phyloP scores from a whole-genome alignment of 2,329 filamentous ascomycete species.

The Aspergillus sergii region DNA sequence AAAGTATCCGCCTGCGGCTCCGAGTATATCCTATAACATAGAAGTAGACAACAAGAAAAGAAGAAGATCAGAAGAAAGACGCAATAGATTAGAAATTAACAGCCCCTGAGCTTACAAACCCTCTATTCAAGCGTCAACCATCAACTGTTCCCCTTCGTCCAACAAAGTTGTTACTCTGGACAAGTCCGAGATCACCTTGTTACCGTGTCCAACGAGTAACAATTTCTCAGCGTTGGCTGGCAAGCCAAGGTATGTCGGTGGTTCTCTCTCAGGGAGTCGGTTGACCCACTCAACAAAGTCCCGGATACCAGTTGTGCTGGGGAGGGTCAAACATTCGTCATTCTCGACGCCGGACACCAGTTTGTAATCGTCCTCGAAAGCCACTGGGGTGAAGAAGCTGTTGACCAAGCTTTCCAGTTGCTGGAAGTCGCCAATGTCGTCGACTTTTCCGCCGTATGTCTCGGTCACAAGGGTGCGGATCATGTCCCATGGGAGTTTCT shows the following conservation, averaged over 20 bases:
- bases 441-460: constrained; percentile 97
- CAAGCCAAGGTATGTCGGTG: constrained; percentile 89
- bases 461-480: constrained; percentile 86
- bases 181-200: constrained; percentile 80
- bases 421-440: constrained; percentile 81
- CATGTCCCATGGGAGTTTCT: constrained; percentile 96
- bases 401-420: constrained; percentile 73
- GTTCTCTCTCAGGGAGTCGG: constrained; percentile 87
- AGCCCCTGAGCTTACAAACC: constrained; percentile 7
- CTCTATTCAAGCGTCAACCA: constrained; percentile 61
- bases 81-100: constrained; percentile 6
- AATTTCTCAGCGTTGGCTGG: constrained; percentile 97
- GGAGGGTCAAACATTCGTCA: constrained; percentile 69
- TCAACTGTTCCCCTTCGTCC: constrained; percentile 90
- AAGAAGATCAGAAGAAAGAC: constrained; percentile 8
- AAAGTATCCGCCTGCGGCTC: constrained; percentile 9
- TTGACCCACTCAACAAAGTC: constrained; percentile 94
- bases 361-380: constrained; percentile 91
- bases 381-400: constrained; percentile 78
- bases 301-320: constrained; percentile 76
- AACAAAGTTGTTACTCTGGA: constrained; percentile 82
- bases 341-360: constrained; percentile 71
- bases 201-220: constrained; percentile 83
- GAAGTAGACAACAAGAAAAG: constrained; percentile 17
- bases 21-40: constrained; percentile 7